Conservation (phyloP, 1,284 basidiomycete species). For the Cryptococcus maquisensis region DNA sequence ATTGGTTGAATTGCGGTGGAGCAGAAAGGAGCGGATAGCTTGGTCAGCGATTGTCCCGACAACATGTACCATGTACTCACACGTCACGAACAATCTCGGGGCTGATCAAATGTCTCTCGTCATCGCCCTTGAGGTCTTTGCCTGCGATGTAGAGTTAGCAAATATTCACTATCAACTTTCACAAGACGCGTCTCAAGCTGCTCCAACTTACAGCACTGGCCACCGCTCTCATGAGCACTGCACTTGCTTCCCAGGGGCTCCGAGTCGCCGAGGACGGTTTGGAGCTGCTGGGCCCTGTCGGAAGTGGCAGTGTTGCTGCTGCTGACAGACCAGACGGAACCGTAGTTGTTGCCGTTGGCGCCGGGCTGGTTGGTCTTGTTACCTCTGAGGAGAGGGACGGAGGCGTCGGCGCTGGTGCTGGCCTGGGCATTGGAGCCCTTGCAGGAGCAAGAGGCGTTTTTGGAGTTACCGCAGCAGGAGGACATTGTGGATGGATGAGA, state of each 20-base stretch:
- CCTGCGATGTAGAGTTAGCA: slow-evolving; percentile 1
- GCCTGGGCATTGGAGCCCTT: neutral
- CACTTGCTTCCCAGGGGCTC: slow-evolving; percentile 43
- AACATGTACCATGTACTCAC: slow-evolving; percentile 27
- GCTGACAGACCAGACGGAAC: slow-evolving; percentile 20
- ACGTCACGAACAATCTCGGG: slow-evolving; percentile 50
- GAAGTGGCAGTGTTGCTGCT: neutral
- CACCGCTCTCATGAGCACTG: slow-evolving; percentile 31
- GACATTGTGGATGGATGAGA: neutral
- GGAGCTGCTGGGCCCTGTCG: slow-evolving; percentile 25
- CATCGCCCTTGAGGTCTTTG: slow-evolving; percentile 49
- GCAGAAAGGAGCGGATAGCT: neutral
- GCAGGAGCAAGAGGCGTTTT: neutral
- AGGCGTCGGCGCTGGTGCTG: slow-evolving; percentile 7
- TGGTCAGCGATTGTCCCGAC: neutral
- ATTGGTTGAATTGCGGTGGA: neutral
- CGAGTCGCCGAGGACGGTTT: slow-evolving; percentile 29
- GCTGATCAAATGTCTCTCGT: slow-evolving; percentile 48
- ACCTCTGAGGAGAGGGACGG: slow-evolving; percentile 12
- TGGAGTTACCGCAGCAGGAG: slow-evolving; percentile 8
- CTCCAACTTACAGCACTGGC: slow-evolving; percentile 37
- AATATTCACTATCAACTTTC: neutral
- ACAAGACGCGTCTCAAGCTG: neutral
- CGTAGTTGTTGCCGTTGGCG: slow-evolving; percentile 4
- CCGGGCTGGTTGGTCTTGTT: neutral